A percentile compares a stretch with the other conserved stretches of the same genome.
Evolutionary conservation across 225 moss, liverwort and hornwort genomes (phyloP).

Genomic region (Bryoerythrophyllum caledonicum): DNA sequence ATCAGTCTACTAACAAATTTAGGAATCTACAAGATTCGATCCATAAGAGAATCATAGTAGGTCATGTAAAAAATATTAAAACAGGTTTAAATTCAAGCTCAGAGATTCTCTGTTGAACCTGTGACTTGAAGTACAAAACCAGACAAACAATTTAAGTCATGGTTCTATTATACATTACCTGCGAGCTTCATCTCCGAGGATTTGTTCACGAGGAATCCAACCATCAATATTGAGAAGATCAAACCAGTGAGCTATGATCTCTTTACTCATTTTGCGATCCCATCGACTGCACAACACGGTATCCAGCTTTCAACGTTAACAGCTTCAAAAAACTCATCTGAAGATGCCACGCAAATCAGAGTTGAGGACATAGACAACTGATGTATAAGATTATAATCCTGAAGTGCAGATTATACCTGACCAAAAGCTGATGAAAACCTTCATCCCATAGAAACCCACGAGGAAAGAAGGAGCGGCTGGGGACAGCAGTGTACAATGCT

Average conservation of each 20-base stretch:
- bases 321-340: not conserved
- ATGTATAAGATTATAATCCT: not conserved
- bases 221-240: constrained; percentile 74
- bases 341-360: not conserved
- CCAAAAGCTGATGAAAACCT: constrained; percentile 94
- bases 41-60: too few species aligned
- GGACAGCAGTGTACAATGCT: constrained; percentile 87
- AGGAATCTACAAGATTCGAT: too few species aligned
- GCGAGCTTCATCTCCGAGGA: constrained; percentile 69
- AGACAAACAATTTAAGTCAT: not conserved
- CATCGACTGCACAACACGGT: constrained; percentile 70
- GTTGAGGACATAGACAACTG: not conserved
- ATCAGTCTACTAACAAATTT: too few species aligned
- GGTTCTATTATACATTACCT: constrained; percentile 34
- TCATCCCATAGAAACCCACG: constrained; percentile 99
- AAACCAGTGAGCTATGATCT: constrained; percentile 70
- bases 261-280: constrained; percentile 88
- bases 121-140: constrained; percentile 6
- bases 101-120: not conserved
- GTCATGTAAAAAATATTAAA: too few species aligned
- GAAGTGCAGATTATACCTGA: constrained; percentile 51
- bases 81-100: too few species aligned
- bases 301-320: constrained; percentile 10
- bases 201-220: constrained; percentile 81
- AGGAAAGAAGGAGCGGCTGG: constrained; percentile 97